Percentiles rank a stretch among this genome's conserved stretches.
phyloP scores from a whole-genome alignment of 306 rosid species.

The Trichosanthes truncata region DNA sequence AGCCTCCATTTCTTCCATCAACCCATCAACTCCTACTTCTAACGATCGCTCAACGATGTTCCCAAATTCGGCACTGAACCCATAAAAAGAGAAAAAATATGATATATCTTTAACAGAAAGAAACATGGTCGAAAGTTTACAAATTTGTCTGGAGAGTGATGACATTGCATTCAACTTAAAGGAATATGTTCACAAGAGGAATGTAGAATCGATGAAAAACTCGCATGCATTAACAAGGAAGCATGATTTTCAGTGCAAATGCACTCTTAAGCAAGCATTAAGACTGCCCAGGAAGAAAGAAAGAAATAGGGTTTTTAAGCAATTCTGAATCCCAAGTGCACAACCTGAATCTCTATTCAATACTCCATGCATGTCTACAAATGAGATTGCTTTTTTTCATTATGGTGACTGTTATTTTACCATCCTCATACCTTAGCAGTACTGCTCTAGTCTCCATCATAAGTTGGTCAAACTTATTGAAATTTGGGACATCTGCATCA shows the following conservation, averaged over 20 bases:
- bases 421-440: conserved; percentile 50
- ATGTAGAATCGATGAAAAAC: not conserved
- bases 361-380: not conserved
- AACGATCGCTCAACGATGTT: conserved; percentile 49
- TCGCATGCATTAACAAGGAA: not conserved
- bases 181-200: not conserved
- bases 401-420: not conserved
- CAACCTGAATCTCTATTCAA: not conserved
- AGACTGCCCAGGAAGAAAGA: not conserved
- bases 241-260: not conserved
- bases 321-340: not conserved
- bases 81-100: not conserved
- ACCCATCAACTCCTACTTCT: conserved; percentile 41
- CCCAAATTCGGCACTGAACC: conserved; percentile 63
- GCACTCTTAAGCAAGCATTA: not conserved
- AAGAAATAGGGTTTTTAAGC: not conserved
- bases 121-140: not conserved
- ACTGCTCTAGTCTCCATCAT: conserved; percentile 70
- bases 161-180: not conserved
- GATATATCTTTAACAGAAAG: no score
- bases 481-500: conserved; percentile 21
- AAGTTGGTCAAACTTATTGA: conserved; percentile 62
- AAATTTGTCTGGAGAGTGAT: not conserved
- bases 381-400: not conserved
- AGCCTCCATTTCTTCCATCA: conserved; percentile 45